Conservation (phyloP, 129 eudicot genomes). For the Lactuca sativa region DNA sequence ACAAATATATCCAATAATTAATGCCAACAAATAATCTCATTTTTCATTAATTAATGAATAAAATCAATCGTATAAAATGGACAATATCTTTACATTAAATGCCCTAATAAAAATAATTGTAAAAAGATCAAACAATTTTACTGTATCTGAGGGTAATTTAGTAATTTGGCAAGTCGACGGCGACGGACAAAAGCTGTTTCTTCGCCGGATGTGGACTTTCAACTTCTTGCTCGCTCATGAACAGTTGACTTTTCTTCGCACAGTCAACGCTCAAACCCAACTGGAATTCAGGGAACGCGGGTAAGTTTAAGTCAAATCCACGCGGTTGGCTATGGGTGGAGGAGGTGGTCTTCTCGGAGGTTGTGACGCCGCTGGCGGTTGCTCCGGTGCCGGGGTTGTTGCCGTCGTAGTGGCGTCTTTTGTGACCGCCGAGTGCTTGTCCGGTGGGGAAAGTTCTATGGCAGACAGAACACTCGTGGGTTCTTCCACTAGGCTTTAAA, state of each 20-base stretch:
- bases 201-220: slow-evolving; percentile 75
- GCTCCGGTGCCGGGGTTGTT: slow-evolving; percentile 38
- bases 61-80: slow-evolving; percentile 27
- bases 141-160: background rate
- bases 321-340: slow-evolving; percentile 39
- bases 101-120: slow-evolving; percentile 18
- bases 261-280: slow-evolving; percentile 51
- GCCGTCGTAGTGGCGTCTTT: slow-evolving; percentile 89
- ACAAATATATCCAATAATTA: slow-evolving; percentile 13
- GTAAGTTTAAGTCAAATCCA: slow-evolving; percentile 58
- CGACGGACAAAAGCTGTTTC: slow-evolving; percentile 45
- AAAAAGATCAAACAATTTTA: background rate
- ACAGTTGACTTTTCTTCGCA: slow-evolving; percentile 41
- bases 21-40: background rate
- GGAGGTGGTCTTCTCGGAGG: slow-evolving; percentile 43
- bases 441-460: slow-evolving; percentile 72
- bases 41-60: slow-evolving; percentile 12
- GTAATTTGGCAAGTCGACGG: slow-evolving; percentile 9
- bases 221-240: slow-evolving; percentile 60
- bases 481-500: slow-evolving; percentile 58
- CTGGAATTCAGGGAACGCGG: slow-evolving; percentile 41
- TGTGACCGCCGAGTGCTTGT: slow-evolving; percentile 96
- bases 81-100: slow-evolving; percentile 23
- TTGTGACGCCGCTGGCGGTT: slow-evolving; percentile 34
- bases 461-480: slow-evolving; percentile 78